Conservation (phyloP, 805 yeast genomes). For the Metschnikowia cubensis region DNA sequence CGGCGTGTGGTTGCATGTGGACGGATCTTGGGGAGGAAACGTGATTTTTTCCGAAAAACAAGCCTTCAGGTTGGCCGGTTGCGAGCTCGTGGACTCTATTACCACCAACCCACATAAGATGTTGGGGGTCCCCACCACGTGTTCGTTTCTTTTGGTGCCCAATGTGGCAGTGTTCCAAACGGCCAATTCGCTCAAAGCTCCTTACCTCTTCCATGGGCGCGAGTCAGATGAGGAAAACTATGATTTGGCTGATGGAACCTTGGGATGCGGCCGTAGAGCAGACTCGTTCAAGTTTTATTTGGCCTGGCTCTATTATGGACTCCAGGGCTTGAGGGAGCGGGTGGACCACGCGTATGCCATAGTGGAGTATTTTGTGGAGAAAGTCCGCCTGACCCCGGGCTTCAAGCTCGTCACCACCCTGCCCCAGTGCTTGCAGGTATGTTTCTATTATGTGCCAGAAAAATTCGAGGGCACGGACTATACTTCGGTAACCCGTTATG, state of each 20-base stretch:
- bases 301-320: constrained; percentile 80
- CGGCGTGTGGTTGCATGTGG: constrained; percentile 75
- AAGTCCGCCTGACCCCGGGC: constrained; percentile 34
- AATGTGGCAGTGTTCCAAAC: constrained; percentile 60
- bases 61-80: constrained; percentile 49
- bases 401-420: constrained; percentile 55
- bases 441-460: constrained; percentile 64
- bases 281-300: constrained; percentile 76
- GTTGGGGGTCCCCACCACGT: constrained; percentile 81
- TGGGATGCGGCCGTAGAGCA: constrained; percentile 88
- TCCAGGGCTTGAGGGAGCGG: constrained; percentile 57
- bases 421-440: constrained; percentile 80
- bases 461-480: constrained; percentile 24
- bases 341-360: constrained; percentile 70
- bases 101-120: constrained; percentile 84
- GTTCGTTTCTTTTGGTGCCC: constrained; percentile 71
- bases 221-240: constrained; percentile 52
- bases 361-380: constrained; percentile 56
- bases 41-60: constrained; percentile 59
- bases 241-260: constrained; percentile 84
- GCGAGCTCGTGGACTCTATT: constrained; percentile 65
- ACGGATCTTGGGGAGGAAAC: constrained; percentile 92
- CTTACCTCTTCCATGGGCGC: constrained; percentile 68
- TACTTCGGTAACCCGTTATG: constrained; percentile 55
- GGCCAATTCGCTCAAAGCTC: constrained; percentile 75